Evolutionary conservation across 2,329 filamentous ascomycete genomes (phyloP).

Genomic region (Aspergillus brunneoviolaceus): DNA sequence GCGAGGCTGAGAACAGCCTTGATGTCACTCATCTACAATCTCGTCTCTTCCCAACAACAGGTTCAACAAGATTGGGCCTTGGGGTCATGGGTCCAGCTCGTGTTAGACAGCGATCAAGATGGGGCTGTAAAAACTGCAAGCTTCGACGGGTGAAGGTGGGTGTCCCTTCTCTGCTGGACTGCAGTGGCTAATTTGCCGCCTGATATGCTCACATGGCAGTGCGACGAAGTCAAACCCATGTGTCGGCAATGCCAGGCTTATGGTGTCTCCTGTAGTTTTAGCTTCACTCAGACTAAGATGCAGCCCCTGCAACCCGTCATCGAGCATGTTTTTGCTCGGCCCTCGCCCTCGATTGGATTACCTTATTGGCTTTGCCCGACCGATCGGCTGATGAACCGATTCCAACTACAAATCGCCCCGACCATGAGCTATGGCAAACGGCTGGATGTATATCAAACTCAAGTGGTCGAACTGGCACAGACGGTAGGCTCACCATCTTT

Average conservation of each 20-base stretch:
- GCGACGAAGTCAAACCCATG: neutral
- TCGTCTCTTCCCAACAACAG: too few relatives aligned
- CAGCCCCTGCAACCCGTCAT: neutral
- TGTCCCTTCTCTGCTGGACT: neutral
- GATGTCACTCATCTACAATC: neutral
- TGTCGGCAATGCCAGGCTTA: neutral
- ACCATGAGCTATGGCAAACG: neutral
- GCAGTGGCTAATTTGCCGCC: neutral
- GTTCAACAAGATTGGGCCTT: neutral
- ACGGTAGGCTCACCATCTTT: neutral
- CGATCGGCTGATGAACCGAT: neutral
- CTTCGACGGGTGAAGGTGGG: constrained; percentile 2
- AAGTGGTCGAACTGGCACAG: neutral
- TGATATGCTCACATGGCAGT: neutral
- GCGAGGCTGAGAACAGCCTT: neutral
- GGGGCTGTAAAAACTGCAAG: constrained; percentile 1
- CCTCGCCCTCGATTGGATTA: neutral
- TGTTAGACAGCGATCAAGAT: neutral
- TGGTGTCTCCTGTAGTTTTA: neutral
- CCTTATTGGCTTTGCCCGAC: neutral
- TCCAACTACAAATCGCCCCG: neutral
- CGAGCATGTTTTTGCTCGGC: neutral
- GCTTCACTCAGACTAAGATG: neutral
- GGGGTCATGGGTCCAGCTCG: neutral
- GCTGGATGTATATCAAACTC: neutral